Base-by-base conservation (phyloP, 139 green algal species). In the Yamagishiella unicocca region DNA sequence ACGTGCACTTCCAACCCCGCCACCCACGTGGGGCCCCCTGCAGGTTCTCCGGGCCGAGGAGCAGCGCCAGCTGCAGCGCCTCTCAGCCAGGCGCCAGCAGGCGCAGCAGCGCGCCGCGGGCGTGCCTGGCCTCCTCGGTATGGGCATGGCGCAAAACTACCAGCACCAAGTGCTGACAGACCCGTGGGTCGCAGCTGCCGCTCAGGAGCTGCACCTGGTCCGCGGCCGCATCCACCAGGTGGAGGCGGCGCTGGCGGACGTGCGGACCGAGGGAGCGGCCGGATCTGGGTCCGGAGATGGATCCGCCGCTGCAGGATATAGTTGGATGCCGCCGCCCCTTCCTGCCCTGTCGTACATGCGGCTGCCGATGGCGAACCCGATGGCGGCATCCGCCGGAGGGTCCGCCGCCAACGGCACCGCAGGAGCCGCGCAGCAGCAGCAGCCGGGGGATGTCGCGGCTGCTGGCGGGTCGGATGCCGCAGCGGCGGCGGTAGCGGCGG, bases 31-130 rank as follows among this genome's bases (percentile, higher is more conserved):
- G n/a, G 8, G 4, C 64, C 8, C 37, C 29, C 64, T 29, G 46
- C 74, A 82, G 74, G 74, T 25, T 2, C 46, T 82, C 31, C 74
- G 74, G n/a, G 33, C 21, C 9, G 46, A 82, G 46, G 40, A 82
- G 29, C 46, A 68, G 46, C 74, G n/a, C 17, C 33, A 50, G 31
- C 25, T 82, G 43, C 74, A 68, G 74, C 33, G 74, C 9, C 33
- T 83, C 33, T 22, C 9, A 4, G 25, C 46, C 33, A 33, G n/a
- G 74, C 74, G 33, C 14, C 46, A 46, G 74, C 45, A 33, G 45
- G 12, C n/a, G 29, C 46, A 62, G 37, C 72, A 62, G 4, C 72
- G 43, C 19, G 24, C 12, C 45, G 42, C 19, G 8, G 5, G 38
- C 40, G 42, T n/a, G 12, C 38, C 70, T 17, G 55, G 35, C 2